These are phyloP conservation scores for Fusarium verticillioides DNA, from an alignment of 2,329 filamentous ascomycete genomes.

Conservation along the genomic window DNA sequence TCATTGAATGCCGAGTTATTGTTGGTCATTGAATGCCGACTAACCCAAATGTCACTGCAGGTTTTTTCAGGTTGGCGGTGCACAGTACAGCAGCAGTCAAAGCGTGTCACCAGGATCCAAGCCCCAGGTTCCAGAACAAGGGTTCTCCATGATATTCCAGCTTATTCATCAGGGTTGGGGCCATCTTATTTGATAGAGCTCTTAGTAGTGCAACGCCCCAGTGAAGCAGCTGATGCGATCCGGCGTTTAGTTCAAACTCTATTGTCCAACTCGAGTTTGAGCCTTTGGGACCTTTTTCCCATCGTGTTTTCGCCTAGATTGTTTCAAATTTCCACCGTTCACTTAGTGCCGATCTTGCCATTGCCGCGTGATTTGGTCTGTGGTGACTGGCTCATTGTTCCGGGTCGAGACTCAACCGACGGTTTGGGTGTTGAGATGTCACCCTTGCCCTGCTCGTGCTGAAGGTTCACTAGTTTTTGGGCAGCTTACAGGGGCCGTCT, in stretches of 20 bases:
- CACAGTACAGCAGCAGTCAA: not conserved
- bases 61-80: not conserved
- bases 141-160: not conserved
- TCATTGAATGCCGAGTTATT: not conserved
- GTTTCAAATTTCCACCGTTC: not conserved
- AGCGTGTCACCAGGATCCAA: not conserved
- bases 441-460: not conserved
- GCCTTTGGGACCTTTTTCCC: not conserved
- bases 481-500: not conserved
- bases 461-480: not conserved
- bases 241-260: constrained; percentile 17
- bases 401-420: not conserved
- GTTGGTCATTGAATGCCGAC: not conserved
- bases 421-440: not conserved
- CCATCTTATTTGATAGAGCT: not conserved
- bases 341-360: not conserved
- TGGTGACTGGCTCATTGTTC: not conserved
- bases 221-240: not conserved
- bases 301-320: not conserved
- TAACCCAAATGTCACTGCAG: not conserved
- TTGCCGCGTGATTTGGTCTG: not conserved
- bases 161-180: not conserved
- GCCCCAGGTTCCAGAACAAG: not conserved
- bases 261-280: not conserved
- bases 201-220: not conserved